Evolutionary conservation across 1,284 basidiomycete genomes (phyloP).

Genomic region (Ustilago vetiveriae): DNA sequence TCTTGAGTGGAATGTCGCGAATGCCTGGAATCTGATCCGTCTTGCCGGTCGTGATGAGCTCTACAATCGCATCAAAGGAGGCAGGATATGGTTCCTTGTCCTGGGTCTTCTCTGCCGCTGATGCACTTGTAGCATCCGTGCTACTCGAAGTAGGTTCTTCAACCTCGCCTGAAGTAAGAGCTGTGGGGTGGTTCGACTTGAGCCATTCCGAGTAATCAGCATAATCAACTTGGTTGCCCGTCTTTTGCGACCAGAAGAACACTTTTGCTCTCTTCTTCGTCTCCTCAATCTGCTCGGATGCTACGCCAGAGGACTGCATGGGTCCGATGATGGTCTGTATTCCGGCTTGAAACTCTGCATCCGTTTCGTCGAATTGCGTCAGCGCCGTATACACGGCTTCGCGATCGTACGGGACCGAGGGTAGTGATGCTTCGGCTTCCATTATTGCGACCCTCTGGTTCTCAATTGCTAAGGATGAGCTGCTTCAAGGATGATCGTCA

Average conservation of each 20-base stretch:
- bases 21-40: slow-evolving; percentile 64
- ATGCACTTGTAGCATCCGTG: background rate
- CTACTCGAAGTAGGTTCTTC: background rate
- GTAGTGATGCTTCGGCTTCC: slow-evolving; percentile 17
- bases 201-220: slow-evolving; percentile 43
- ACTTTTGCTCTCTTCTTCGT: slow-evolving; percentile 44
- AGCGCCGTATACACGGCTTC: slow-evolving; percentile 37
- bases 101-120: slow-evolving; percentile 1
- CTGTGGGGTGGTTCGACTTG: slow-evolving; percentile 1
- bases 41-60: slow-evolving; percentile 63
- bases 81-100: slow-evolving; percentile 57
- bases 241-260: slow-evolving; percentile 48
- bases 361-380: slow-evolving; percentile 26
- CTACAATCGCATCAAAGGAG: slow-evolving; percentile 63
- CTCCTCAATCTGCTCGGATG: slow-evolving; percentile 41
- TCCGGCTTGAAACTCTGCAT: slow-evolving; percentile 47
- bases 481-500: background rate
- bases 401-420: slow-evolving; percentile 30
- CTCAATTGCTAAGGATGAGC: background rate
- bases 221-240: slow-evolving; percentile 36
- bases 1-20: slow-evolving; percentile 62
- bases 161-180: background rate
- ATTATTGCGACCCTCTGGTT: background rate
- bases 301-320: slow-evolving; percentile 41
- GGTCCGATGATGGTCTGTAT: slow-evolving; percentile 49